phyloP scores from a whole-genome alignment of 2,329 filamentous ascomycete genomes.

The Claviceps purpurea region DNA sequence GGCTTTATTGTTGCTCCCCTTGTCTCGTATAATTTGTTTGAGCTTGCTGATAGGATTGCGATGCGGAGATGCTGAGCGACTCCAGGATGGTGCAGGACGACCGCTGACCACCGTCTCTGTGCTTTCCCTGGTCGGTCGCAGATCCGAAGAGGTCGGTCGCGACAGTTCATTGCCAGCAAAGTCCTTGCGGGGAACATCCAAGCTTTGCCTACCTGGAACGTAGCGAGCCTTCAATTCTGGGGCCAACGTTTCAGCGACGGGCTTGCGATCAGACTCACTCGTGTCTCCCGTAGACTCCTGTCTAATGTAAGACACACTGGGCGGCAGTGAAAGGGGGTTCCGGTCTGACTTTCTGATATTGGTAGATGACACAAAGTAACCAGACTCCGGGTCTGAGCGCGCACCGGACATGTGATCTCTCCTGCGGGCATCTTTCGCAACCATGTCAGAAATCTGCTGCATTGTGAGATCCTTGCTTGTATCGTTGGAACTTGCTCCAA shows the following conservation, averaged over 20 bases:
- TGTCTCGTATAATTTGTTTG: constrained; percentile 42
- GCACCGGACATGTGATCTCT: constrained; percentile 22
- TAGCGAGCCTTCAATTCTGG: constrained; percentile 13
- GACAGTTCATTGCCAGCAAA: constrained; percentile 34
- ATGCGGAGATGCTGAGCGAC: constrained; percentile 49
- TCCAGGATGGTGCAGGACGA: constrained; percentile 49
- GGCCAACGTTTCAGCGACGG: constrained; percentile 10
- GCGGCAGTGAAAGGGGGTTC: constrained; percentile 13
- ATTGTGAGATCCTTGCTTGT: constrained; percentile 39
- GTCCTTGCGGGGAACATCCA: constrained; percentile 29
- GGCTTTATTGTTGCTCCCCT: constrained; percentile 28
- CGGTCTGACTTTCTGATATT: constrained; percentile 20
- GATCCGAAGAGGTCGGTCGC: constrained; percentile 37
- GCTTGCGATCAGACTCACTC: constrained; percentile 26
- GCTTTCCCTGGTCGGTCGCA: constrained; percentile 31
- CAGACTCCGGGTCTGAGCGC: constrained; percentile 16
- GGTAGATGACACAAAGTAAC: constrained; percentile 16
- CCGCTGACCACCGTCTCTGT: constrained; percentile 45
- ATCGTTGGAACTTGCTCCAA: constrained; percentile 35
- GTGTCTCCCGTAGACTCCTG: constrained; percentile 25
- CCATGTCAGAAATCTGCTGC: constrained; percentile 49
- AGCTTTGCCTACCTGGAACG: constrained; percentile 26
- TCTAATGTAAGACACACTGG: constrained; percentile 20
- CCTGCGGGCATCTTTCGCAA: constrained; percentile 38
- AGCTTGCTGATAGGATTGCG: constrained; percentile 45